Evolutionary conservation across 2,329 filamentous ascomycete genomes (phyloP).

Genomic region (Ceratocystis harringtonii): DNA sequence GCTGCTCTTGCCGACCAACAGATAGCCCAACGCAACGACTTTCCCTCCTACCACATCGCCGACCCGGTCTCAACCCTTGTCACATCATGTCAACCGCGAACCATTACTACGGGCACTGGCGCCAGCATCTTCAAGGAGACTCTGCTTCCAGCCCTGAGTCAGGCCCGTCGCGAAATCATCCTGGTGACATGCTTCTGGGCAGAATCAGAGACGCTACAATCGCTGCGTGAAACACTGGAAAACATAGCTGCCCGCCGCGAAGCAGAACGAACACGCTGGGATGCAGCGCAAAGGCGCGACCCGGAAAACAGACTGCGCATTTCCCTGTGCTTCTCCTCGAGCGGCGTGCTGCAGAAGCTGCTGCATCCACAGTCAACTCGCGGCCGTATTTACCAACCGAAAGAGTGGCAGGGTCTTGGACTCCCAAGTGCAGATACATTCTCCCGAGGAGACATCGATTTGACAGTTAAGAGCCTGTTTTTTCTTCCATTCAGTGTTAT

Average conservation of each 20-base stretch:
- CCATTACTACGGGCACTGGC: constrained; percentile 43
- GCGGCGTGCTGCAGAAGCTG: constrained; percentile 57
- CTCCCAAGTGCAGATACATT: constrained; percentile 41
- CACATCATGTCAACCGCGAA: constrained; percentile 32
- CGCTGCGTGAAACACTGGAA: constrained; percentile 42
- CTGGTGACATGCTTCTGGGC: constrained; percentile 79
- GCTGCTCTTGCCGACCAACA: constrained; percentile 19
- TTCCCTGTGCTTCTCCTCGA: constrained; percentile 62
- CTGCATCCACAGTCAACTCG: constrained; percentile 49
- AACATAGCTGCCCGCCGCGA: constrained; percentile 38
- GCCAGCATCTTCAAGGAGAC: constrained; percentile 38
- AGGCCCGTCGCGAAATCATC: constrained; percentile 49
- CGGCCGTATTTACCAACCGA: constrained; percentile 46
- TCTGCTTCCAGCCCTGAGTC: constrained; percentile 46
- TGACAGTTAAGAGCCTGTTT: constrained; percentile 64
- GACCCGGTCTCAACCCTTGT: constrained; percentile 32
- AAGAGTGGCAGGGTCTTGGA: constrained; percentile 48
- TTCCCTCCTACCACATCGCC: constrained; percentile 34
- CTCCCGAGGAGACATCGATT: constrained; percentile 44
- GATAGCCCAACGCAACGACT: constrained; percentile 27
- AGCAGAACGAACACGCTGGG: constrained; percentile 20
- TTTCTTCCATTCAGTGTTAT: constrained; percentile 71
- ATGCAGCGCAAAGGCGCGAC: neutral
- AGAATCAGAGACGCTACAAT: constrained; percentile 43
- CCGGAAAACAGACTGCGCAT: constrained; percentile 34